Conservation (phyloP, 441 rosid genomes). For the Syzygium syzygioides region DNA sequence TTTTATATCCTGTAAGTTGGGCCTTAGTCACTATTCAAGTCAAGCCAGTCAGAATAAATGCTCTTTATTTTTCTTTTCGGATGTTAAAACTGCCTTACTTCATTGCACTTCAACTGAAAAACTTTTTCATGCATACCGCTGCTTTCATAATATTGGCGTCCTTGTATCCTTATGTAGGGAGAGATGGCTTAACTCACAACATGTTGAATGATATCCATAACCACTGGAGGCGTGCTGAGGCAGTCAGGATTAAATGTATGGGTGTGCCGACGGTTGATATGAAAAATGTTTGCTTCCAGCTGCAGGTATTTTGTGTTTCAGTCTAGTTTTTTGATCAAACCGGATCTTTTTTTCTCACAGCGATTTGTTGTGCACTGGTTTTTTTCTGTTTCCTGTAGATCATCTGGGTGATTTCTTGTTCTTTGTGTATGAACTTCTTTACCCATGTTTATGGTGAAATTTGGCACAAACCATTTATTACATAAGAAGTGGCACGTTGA, state of each 20-base stretch:
- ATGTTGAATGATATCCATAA: conserved; percentile 88
- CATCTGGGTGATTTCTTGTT: not conserved
- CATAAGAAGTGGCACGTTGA: rapidly evolving
- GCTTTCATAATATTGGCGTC: not conserved
- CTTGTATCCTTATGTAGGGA: conserved; percentile 32
- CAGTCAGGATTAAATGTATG: conserved; percentile 77
- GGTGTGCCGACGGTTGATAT: conserved; percentile 91
- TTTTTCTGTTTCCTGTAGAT: not conserved
- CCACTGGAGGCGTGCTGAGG: conserved; percentile 74
- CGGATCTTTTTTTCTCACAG: not conserved
- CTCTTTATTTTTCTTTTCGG: not conserved
- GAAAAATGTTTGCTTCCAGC: conserved; percentile 77
- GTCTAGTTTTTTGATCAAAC: not conserved
- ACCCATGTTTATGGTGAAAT: not conserved
- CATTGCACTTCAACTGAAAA: not conserved
- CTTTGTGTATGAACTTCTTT: not conserved
- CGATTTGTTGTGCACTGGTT: not conserved
- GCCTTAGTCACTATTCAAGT: not conserved
- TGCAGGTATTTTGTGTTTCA: conserved; percentile 47
- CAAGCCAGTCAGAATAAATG: not conserved
- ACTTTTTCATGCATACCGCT: not conserved
- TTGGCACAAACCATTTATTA: not conserved
- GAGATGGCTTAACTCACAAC: conserved; percentile 95
- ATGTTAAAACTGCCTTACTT: not conserved
- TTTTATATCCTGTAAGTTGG: not conserved